phyloP scores from a whole-genome alignment of 1,139 yeast genomes.

The Nakaseomyces sp. region DNA sequence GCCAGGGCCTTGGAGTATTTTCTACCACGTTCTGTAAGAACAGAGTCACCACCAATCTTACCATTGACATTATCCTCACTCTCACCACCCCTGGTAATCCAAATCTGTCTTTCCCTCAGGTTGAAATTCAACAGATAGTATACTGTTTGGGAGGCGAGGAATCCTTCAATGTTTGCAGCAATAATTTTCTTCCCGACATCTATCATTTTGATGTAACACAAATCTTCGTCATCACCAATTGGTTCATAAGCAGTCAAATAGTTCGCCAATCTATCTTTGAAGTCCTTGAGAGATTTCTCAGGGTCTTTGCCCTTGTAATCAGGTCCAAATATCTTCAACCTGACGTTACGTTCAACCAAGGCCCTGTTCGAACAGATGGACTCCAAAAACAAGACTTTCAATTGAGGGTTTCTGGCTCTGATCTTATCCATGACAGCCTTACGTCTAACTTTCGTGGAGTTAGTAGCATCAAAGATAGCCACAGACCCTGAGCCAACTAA shows the following conservation, averaged over 20 bases:
- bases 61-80: conserved; percentile 77
- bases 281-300: conserved; percentile 68
- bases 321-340: conserved; percentile 84
- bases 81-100: conserved; percentile 95
- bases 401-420: conserved; percentile 52
- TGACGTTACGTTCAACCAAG: conserved; percentile 72
- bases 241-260: conserved; percentile 89
- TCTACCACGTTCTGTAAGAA: conserved; percentile 67
- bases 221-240: conserved; percentile 66
- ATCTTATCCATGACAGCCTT: conserved; percentile 60
- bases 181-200: conserved; percentile 93
- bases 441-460: conserved; percentile 73
- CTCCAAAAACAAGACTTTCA: conserved; percentile 78
- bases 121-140: conserved; percentile 86
- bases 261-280: conserved; percentile 69
- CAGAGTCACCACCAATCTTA: conserved; percentile 86
- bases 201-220: conserved; percentile 90
- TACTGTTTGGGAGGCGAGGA: conserved; percentile 85
- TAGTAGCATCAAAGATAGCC: conserved; percentile 93
- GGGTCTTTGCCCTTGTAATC: conserved; percentile 86
- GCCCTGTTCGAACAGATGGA: conserved; percentile 75
- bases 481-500: conserved; percentile 78
- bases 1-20: conserved; percentile 66
- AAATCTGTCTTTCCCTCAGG: conserved; percentile 80
- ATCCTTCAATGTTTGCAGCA: conserved; percentile 85